Conservation (phyloP, 2,329 filamentous ascomycete genomes). For the Orbilia brochopaga region DNA sequence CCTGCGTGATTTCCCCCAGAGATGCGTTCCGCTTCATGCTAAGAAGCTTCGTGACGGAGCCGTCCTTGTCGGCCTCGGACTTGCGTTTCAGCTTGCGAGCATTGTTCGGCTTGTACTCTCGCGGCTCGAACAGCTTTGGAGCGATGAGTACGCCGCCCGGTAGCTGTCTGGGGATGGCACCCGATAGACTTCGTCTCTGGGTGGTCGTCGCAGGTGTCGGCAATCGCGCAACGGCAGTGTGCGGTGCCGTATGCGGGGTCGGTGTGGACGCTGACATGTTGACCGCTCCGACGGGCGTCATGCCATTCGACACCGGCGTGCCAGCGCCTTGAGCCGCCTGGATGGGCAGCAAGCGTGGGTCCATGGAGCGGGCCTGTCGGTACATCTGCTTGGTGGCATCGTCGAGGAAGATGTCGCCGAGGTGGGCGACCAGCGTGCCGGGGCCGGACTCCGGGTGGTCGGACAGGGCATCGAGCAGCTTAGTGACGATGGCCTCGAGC, state of each 20-base stretch:
- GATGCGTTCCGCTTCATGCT: conserved; percentile 44
- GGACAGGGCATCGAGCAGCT: conserved; percentile 45
- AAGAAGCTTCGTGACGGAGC: conserved; percentile 25
- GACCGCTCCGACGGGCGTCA: conserved; percentile 20
- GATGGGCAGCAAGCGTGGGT: conserved; percentile 14
- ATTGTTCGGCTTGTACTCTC: conserved; percentile 47
- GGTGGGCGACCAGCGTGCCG: conserved; percentile 38
- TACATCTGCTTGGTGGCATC: conserved; percentile 50
- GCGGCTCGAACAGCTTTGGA: conserved; percentile 47
- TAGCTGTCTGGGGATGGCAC: conserved; percentile 35
- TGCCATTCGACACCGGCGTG: conserved; percentile 26
- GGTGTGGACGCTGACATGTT: conserved; percentile 21
- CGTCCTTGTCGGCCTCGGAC: conserved; percentile 48
- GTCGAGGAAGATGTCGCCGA: conserved; percentile 48
- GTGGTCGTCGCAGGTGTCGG: conserved; percentile 24
- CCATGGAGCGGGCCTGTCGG: conserved; percentile 25
- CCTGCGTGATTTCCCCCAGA: conserved; percentile 32
- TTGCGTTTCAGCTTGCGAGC: conserved; percentile 47
- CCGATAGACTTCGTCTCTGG: conserved; percentile 44
- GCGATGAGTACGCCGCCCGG: conserved; percentile 31
- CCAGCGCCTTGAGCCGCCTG: conserved; percentile 9
- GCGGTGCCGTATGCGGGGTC: conserved; percentile 10
- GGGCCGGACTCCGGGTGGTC: conserved; percentile 48
- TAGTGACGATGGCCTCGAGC: conserved; percentile 45
- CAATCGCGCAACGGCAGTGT: conserved; percentile 16